Percentiles rank a stretch among this genome's conserved stretches.
Evolutionary conservation across 257 asterid genomes (phyloP).

Genomic region (Asclepias syriaca): DNA sequence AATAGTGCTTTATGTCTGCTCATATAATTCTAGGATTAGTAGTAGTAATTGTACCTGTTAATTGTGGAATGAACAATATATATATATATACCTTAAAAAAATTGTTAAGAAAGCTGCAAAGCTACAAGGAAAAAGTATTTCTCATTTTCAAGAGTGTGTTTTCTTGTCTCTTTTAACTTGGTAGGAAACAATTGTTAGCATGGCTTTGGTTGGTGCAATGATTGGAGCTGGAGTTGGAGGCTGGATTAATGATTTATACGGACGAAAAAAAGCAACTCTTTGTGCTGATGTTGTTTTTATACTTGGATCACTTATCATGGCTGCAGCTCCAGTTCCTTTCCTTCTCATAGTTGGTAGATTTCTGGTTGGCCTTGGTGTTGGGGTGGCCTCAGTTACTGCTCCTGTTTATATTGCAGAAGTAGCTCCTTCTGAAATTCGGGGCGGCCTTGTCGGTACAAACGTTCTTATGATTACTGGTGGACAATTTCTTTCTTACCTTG

Average conservation of each 20-base stretch:
- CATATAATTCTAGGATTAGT: background rate
- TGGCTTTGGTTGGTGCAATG: constrained; percentile 94
- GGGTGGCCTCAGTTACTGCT: constrained; percentile 95
- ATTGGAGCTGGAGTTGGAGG: constrained; percentile 92
- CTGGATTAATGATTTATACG: constrained; percentile 78
- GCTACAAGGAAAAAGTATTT: background rate
- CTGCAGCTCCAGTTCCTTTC: constrained; percentile 76
- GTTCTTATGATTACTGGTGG: constrained; percentile 99
- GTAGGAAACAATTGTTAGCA: constrained; percentile 98
- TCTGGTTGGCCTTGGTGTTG: constrained; percentile 83
- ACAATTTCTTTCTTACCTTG: constrained; percentile 91
- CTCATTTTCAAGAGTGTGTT: background rate
- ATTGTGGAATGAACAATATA: background rate
- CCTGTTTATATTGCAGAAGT: constrained; percentile 96
- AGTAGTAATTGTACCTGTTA: background rate
- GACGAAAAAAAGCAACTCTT: constrained; percentile 91
- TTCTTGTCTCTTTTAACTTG: constrained; percentile 11
- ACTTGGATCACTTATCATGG: constrained; percentile 78
- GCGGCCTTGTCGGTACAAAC: constrained; percentile 93
- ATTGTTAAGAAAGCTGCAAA: background rate
- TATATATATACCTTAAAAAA: background rate
- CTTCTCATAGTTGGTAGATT: constrained; percentile 77
- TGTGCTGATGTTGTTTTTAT: constrained; percentile 80
- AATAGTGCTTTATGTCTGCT: background rate
- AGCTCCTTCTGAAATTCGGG: constrained; percentile 87